These are phyloP conservation scores for Austropuccinia psidii DNA, from an alignment of 1,284 basidiomycete species.

Conservation along the genomic window DNA sequence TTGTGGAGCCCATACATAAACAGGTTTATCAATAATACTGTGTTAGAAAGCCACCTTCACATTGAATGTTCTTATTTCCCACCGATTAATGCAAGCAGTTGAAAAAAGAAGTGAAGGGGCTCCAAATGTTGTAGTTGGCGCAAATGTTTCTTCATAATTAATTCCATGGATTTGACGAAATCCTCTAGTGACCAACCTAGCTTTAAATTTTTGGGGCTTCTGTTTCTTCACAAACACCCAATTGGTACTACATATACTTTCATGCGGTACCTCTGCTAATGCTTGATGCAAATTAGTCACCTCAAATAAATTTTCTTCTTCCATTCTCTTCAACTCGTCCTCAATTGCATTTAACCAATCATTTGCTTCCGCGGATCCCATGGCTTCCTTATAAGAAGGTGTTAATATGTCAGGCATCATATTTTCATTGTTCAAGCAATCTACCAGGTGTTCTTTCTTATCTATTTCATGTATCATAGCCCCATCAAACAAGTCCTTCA, in stretches of 20 bases:
- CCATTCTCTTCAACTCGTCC: not conserved
- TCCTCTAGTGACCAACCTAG: not conserved
- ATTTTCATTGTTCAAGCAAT: too few species aligned
- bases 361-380: not conserved
- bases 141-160: not conserved
- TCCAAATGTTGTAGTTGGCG: constrained; percentile 4
- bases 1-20: not conserved
- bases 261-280: not conserved
- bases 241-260: not conserved
- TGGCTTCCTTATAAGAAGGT: too few species aligned
- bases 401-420: too few species aligned
- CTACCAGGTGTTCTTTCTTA: too few species aligned
- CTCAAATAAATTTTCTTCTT: not conserved
- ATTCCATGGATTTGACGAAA: not conserved
- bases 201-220: not conserved
- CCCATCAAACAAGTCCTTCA: too few species aligned
- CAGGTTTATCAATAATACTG: not conserved
- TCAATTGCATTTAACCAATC: not conserved
- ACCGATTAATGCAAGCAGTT: not conserved
- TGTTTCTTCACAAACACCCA: constrained; percentile 8
- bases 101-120: not conserved
- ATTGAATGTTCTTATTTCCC: not conserved
- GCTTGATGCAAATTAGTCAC: too few species aligned
- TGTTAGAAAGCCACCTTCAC: not conserved
- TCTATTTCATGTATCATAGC: too few species aligned